These are phyloP conservation scores for Vachellia collinsii DNA, from an alignment of 306 rosid species.

Conservation along the genomic window DNA sequence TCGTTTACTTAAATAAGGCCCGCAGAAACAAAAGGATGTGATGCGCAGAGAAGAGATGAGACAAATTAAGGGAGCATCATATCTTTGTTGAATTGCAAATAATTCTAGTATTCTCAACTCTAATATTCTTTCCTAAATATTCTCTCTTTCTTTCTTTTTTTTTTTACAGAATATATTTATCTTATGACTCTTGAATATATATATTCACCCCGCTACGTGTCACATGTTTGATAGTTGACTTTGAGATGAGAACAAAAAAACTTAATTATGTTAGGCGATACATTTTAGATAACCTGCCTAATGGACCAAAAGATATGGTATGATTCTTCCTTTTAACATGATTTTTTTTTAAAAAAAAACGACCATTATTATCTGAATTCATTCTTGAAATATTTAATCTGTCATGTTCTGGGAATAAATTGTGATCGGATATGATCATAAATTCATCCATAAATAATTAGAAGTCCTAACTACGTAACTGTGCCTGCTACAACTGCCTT, in stretches of 20 bases:
- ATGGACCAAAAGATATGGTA: neutral
- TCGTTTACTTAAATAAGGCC: constrained; percentile 32
- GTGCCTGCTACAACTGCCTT: constrained; percentile 35
- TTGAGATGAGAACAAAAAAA: neutral
- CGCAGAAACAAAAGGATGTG: constrained; percentile 7
- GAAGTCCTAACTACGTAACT: neutral
- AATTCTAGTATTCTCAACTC: constrained; percentile 18
- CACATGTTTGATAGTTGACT: neutral
- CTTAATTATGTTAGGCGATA: neutral
- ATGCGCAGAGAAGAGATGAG: constrained; percentile 14
- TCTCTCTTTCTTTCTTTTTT: neutral
- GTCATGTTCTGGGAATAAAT: neutral
- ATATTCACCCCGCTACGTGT: neutral
- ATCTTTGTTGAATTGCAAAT: constrained; percentile 8
- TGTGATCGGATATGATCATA: neutral
- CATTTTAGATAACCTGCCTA: neutral
- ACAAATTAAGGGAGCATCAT: constrained; percentile 26
- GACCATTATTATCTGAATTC: neutral
- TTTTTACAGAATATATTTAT: constrained; percentile 16
- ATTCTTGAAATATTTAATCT: neutral
- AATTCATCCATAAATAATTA: neutral
- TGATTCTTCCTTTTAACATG: neutral
- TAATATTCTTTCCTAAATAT: constrained; percentile 13
- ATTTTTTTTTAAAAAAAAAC: neutral
- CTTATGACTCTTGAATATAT: neutral